Base-by-base conservation (phyloP, 2,329 filamentous ascomycete genomes). In the Fusarium ramigenum region DNA sequence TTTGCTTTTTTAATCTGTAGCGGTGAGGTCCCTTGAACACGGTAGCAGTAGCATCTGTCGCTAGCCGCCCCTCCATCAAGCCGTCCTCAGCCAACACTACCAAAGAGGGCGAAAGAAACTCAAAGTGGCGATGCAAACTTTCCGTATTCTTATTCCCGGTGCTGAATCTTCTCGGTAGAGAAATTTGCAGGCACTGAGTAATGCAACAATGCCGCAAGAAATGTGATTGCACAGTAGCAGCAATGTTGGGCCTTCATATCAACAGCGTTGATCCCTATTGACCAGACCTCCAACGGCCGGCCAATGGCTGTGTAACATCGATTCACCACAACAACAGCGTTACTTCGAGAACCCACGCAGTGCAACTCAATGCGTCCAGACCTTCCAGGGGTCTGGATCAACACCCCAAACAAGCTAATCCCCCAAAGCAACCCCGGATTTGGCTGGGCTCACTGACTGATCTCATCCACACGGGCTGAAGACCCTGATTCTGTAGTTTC, bases 351-450 rank as follows among this genome's bases (percentile, higher is more conserved):
- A 28, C 19, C 60, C 36, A 49, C 43, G n/a, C 28, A 42, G 42
- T 60, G 23, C 28, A 49, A 60, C 21, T 23, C 32, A 44, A 37
- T 58, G 23, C 47, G 23, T 25, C 50, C 28, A 34, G 65, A 42
- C 14, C 40, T 21, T 21, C 36, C 61, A 30, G 39, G 62, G 62
- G 50, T 59, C 57, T 43, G 44, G 37, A 34, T 25, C 34, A 40
- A 25, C 43, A 62, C 36, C 25, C 42, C 47, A 44, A 58, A 46
- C 54, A 62, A 32, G 57, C 61, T 18, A 36, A 46, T 44, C 18
- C 70, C 60, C 60, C 70, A 66, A 68, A 64, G 54, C 34, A 39
- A 64, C 71, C 71, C 71, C 71, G 39, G 71, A 74, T 74, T 74
- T 43, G 6, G 50, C 21, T 59, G 52, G 42, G 42, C 43, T 66